Conservation (phyloP, 225 moss, liverwort and hornwort genomes). For the Takakia lepidozioides region DNA sequence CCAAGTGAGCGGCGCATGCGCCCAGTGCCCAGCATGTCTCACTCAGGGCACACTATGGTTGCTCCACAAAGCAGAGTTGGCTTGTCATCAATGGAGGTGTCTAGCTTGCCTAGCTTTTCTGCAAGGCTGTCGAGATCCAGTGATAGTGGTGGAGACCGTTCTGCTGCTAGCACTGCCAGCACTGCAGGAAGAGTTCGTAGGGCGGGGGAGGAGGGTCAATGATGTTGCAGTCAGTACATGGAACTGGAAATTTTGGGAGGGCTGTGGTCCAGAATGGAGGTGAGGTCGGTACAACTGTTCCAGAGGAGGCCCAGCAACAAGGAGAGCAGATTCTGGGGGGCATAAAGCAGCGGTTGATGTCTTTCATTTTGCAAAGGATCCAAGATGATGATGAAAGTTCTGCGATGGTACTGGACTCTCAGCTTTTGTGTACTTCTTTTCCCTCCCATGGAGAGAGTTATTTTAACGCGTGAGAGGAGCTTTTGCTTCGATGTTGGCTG, state of each 20-base stretch:
- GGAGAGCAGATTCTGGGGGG: conserved; percentile 60
- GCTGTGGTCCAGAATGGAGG: conserved; percentile 3
- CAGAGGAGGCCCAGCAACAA: conserved; percentile 16
- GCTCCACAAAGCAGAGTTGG: conserved; percentile 13
- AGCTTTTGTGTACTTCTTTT: too few species aligned
- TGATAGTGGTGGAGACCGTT: conserved; percentile 42
- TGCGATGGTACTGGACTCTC: conserved; percentile 48
- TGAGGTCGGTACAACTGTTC: conserved; percentile 5
- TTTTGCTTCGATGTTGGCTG: too few species aligned
- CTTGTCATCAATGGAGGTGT: conserved; percentile 14
- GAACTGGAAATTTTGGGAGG: conserved; percentile 13
- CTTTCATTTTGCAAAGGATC: conserved; percentile 69
- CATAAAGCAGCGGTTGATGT: conserved; percentile 80
- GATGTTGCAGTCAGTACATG: conserved; percentile 7
- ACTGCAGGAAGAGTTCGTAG: conserved; percentile 12
- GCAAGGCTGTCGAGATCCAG: conserved; percentile 33
- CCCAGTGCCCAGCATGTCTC: conserved; percentile 13
- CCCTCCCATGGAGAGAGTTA: too few species aligned
- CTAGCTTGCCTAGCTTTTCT: conserved; percentile 18
- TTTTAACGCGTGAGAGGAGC: too few species aligned
- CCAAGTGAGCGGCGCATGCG: conserved; percentile 27
- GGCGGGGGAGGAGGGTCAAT: conserved; percentile 12
- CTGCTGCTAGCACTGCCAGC: background rate
- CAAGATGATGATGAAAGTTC: conserved; percentile 44
- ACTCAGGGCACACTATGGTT: conserved; percentile 6